A percentile compares a stretch with the other conserved stretches of the same genome.
Evolutionary conservation across 2,329 filamentous ascomycete genomes (phyloP).

Genomic region (Dactylonectria estremocensis): DNA sequence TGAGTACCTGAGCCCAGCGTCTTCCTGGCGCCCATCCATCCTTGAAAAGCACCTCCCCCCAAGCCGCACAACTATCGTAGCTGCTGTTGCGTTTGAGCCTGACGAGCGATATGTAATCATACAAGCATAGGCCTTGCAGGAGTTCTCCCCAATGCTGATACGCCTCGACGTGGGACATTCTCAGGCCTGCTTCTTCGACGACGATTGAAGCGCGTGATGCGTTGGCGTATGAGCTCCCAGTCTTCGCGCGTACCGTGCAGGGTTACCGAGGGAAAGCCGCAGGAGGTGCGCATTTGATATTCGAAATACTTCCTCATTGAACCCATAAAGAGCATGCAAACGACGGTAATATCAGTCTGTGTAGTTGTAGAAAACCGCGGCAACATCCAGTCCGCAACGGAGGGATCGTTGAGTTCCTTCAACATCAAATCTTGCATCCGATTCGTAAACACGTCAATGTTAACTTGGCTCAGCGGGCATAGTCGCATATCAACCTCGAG

Average conservation of each 20-base stretch:
- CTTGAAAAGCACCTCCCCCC: no score
- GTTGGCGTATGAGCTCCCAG: slow-evolving; percentile 20
- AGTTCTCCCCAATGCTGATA: no score
- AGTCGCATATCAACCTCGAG: slow-evolving; percentile 20
- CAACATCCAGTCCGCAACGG: slow-evolving; percentile 20
- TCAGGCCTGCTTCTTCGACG: no score
- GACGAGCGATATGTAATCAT: no score
- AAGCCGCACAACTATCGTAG: no score
- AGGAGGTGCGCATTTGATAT: slow-evolving; percentile 14
- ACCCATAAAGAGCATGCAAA: slow-evolving; percentile 30
- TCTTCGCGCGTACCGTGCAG: slow-evolving; percentile 25
- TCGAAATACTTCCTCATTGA: slow-evolving; percentile 35
- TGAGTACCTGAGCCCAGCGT: no score
- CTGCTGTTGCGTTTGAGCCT: no score
- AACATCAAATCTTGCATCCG: slow-evolving; percentile 15
- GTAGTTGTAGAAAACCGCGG: slow-evolving; percentile 27
- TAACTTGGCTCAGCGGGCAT: slow-evolving; percentile 5
- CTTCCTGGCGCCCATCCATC: no score
- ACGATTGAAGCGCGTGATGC: no score
- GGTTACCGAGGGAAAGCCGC: slow-evolving; percentile 28
- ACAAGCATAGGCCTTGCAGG: no score
- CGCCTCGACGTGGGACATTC: no score
- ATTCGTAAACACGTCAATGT: slow-evolving; percentile 11
- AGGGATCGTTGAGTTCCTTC: not conserved
- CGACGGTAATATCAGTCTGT: slow-evolving; percentile 24